Percentiles rank a stretch among this genome's conserved stretches.
These are phyloP conservation scores for Schizochytrium sp. DNA, from an alignment of 108 stramenopile species.

Conservation along the genomic window DNA sequence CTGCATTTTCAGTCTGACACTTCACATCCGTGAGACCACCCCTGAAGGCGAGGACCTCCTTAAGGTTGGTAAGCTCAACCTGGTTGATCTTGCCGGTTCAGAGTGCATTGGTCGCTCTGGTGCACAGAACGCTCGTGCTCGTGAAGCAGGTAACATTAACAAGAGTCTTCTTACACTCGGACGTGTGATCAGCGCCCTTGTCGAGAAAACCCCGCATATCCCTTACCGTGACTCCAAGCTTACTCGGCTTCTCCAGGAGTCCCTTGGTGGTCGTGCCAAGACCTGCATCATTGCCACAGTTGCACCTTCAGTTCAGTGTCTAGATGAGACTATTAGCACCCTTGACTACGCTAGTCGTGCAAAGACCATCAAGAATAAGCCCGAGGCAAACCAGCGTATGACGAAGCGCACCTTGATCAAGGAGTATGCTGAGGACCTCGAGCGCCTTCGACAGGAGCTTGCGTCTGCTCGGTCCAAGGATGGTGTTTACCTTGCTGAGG, in stretches of 20 bases:
- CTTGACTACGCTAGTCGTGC: conserved; percentile 78
- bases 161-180: conserved; percentile 79
- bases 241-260: conserved; percentile 77
- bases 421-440: conserved; percentile 75
- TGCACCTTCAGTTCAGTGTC: conserved; percentile 68
- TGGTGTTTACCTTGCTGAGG: conserved; percentile 76
- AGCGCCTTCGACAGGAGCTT: conserved; percentile 64
- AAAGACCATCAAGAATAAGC: conserved; percentile 78
- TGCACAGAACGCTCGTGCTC: conserved; percentile 61
- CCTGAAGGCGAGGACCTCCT: conserved; percentile 75
- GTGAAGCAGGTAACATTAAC: conserved; percentile 70
- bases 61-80: conserved; percentile 78
- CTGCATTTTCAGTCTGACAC: conserved; percentile 78
- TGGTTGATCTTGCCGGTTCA: conserved; percentile 81
- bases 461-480: conserved; percentile 74
- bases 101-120: conserved; percentile 80
- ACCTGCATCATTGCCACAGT: conserved; percentile 80
- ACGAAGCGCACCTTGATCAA: conserved; percentile 75
- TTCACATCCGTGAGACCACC: conserved; percentile 78
- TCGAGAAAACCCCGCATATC: conserved; percentile 76
- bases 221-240: conserved; percentile 83
- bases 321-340: conserved; percentile 77
- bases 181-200: conserved; percentile 81
- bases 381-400: conserved; percentile 75
- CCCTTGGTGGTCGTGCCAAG: conserved; percentile 78